A percentile compares a stretch with the other conserved stretches of the same genome.
These are phyloP conservation scores for Hypoxylon sp. DNA, from an alignment of 2,329 filamentous ascomycete genomes.

Conservation along the genomic window DNA sequence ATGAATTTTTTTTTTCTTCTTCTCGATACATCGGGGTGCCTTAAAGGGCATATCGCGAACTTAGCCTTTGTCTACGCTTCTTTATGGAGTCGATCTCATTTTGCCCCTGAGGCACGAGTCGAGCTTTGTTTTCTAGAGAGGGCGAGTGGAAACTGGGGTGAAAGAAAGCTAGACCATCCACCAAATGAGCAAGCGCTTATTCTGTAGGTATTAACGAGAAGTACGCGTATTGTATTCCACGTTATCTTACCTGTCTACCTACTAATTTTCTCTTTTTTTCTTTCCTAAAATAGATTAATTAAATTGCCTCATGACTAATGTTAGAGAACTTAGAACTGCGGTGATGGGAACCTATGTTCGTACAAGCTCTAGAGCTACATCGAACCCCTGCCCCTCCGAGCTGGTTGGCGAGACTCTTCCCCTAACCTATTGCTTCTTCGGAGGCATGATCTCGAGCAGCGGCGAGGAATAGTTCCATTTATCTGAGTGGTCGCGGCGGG, in stretches of 20 bases:
- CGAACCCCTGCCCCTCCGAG: background rate
- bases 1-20: no score
- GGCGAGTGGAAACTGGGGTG: background rate
- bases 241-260: no score
- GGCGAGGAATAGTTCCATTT: background rate
- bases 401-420: background rate
- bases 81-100: background rate
- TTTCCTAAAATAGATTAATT: background rate
- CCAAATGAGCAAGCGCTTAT: background rate
- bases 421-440: background rate
- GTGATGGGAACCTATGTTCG: background rate
- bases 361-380: background rate
- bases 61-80: constrained; percentile 4
- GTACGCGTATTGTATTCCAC: no score
- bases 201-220: background rate
- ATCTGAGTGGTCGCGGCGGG: no score
- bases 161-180: background rate
- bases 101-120: background rate
- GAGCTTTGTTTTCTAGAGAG: background rate
- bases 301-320: background rate
- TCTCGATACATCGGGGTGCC: background rate
- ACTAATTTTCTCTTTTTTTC: background rate
- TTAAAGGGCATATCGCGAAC: background rate
- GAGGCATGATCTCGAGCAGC: background rate
- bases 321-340: background rate